Evolutionary conservation across 805 yeast genomes (phyloP).

Genomic region (Kodamaea laetipori): DNA sequence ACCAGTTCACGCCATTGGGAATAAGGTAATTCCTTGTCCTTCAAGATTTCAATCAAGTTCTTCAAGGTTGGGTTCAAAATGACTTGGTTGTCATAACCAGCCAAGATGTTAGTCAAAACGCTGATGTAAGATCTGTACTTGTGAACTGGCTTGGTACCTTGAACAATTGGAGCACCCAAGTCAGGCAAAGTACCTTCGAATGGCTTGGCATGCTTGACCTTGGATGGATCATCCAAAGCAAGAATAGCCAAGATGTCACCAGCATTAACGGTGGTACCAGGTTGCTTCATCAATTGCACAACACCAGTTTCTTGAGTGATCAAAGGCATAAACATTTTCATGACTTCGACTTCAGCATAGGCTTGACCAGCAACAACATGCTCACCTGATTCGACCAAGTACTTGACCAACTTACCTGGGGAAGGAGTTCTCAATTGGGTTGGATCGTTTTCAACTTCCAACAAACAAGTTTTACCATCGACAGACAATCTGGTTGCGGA

Average conservation of each 20-base stretch:
- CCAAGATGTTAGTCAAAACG: slow-evolving; percentile 74
- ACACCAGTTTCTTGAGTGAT: slow-evolving; percentile 91
- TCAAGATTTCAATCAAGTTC: slow-evolving; percentile 68
- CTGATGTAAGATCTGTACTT: slow-evolving; percentile 59
- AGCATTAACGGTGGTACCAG: slow-evolving; percentile 95
- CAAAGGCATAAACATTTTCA: slow-evolving; percentile 99
- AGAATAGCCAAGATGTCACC: slow-evolving; percentile 97
- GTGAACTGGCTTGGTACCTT: slow-evolving; percentile 84
- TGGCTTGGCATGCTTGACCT: slow-evolving; percentile 95
- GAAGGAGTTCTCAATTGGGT: slow-evolving; percentile 98
- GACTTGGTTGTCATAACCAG: slow-evolving; percentile 94
- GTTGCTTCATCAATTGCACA: slow-evolving; percentile 92
- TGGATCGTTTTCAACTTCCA: slow-evolving; percentile 96
- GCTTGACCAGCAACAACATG: slow-evolving; percentile 90
- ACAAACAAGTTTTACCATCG: slow-evolving; percentile 89
- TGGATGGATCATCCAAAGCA: slow-evolving; percentile 93
- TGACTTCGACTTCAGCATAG: slow-evolving; percentile 97
- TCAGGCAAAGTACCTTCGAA: slow-evolving; percentile 93
- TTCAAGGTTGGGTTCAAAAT: slow-evolving; percentile 83
- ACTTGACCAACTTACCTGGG: slow-evolving; percentile 96
- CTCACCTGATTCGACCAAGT: slow-evolving; percentile 92
- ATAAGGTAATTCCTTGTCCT: slow-evolving; percentile 82
- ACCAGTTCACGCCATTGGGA: slow-evolving; percentile 86
- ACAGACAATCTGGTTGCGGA: slow-evolving; percentile 93
- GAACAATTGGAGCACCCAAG: slow-evolving; percentile 77